Conservation (phyloP, 768 basidiomycete species). For the Tulasnella calospora region DNA sequence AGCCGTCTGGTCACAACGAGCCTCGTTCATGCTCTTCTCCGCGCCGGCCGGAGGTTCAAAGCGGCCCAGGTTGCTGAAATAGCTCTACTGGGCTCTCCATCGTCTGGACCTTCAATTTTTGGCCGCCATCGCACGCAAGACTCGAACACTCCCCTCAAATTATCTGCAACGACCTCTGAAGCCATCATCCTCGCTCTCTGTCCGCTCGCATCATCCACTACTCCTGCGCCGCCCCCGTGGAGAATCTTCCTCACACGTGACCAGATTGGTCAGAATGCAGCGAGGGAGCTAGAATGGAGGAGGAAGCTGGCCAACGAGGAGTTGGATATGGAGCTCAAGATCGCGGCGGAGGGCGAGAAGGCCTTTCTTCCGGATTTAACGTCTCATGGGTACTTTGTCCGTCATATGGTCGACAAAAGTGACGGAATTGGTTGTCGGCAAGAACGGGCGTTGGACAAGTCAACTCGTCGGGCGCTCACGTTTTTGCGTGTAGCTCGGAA, state of each 20-base stretch:
- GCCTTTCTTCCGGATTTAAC: not conserved
- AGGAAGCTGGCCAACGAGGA: not conserved
- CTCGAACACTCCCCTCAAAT: not conserved
- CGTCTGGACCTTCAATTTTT: not conserved
- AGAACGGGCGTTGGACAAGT: slow-evolving; percentile 16
- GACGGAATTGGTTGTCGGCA: not conserved
- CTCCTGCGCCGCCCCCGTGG: not conserved
- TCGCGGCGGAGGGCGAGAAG: not conserved
- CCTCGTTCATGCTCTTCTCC: slow-evolving; percentile 23
- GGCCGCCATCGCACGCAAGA: not conserved
- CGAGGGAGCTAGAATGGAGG: slow-evolving; percentile 1
- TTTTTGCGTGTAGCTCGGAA: slow-evolving; percentile 14
- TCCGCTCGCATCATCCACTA: not conserved
- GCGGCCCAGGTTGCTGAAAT: slow-evolving; percentile 23
- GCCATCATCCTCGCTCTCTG: slow-evolving; percentile 23
- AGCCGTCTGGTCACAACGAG: slow-evolving; percentile 25
- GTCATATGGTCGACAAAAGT: not conserved
- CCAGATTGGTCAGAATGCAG: not conserved
- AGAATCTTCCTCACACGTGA: not conserved
- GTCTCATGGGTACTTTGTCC: not conserved
- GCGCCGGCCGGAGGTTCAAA: slow-evolving; percentile 18
- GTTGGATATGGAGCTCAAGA: not conserved
- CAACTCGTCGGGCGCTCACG: slow-evolving; percentile 17
- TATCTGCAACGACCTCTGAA: slow-evolving; percentile 16
- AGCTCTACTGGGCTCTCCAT: slow-evolving; percentile 2